Evolutionary conservation across 306 rosid genomes (phyloP).

Genomic region (Styphnolobium japonicum): DNA sequence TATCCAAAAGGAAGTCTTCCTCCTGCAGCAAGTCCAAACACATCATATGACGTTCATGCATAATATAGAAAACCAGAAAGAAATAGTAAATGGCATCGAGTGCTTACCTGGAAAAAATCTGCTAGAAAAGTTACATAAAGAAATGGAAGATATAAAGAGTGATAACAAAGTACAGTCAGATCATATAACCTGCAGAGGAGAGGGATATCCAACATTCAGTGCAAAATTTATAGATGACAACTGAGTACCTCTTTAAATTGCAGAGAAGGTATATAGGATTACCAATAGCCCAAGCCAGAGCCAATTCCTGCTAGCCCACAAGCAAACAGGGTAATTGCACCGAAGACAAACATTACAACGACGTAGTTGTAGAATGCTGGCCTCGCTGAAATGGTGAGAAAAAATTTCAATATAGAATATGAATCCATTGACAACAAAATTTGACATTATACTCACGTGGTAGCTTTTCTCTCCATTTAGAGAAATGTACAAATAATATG

Average conservation of each 20-base stretch:
- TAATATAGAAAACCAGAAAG: neutral
- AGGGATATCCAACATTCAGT: neutral
- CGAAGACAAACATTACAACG: slow-evolving; percentile 52
- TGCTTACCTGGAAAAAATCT: slow-evolving; percentile 66
- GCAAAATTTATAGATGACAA: neutral
- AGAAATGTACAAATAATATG: slow-evolving; percentile 68
- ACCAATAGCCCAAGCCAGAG: slow-evolving; percentile 64
- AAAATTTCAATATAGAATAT: slow-evolving; percentile 12
- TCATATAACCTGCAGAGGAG: slow-evolving; percentile 57
- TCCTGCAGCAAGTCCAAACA: slow-evolving; percentile 45
- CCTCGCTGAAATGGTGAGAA: slow-evolving; percentile 58
- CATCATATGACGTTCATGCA: neutral
- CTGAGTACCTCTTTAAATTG: neutral
- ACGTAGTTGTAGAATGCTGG: slow-evolving; percentile 65
- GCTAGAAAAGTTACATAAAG: slow-evolving; percentile 65
- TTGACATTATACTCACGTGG: slow-evolving; percentile 56
- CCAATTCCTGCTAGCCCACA: slow-evolving; percentile 58
- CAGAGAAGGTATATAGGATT: slow-evolving; percentile 7
- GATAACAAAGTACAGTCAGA: slow-evolving; percentile 59
- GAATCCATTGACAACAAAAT: neutral
- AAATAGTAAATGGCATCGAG: neutral
- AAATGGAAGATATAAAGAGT: slow-evolving; percentile 69
- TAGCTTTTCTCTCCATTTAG: slow-evolving; percentile 75
- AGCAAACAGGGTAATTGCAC: slow-evolving; percentile 47
- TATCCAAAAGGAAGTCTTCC: slow-evolving; percentile 72